Conservation (phyloP, 306 rosid species). For the Vigna mungo region DNA sequence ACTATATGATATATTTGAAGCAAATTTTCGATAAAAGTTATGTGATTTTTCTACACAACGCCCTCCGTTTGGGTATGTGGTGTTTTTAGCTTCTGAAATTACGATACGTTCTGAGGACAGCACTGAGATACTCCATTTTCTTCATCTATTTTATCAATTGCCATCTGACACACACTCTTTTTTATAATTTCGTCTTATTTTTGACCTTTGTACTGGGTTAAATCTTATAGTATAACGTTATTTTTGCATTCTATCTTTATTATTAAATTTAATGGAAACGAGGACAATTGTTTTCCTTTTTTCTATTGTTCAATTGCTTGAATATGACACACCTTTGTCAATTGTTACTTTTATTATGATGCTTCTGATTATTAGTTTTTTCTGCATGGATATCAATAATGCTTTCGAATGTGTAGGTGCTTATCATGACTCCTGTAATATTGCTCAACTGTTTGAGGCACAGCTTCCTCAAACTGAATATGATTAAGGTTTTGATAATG, state of each 20-base stretch:
- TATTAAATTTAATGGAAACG: background rate
- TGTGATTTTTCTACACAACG: too few relatives aligned
- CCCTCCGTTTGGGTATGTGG: too few relatives aligned
- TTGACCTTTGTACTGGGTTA: background rate
- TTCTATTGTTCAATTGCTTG: background rate
- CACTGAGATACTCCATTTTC: background rate
- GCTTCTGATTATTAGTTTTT: background rate
- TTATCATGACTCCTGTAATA: slow-evolving; percentile 88
- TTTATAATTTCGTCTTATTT: background rate
- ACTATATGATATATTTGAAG: too few relatives aligned
- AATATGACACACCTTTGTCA: background rate
- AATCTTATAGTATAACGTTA: background rate
- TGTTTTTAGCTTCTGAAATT: background rate
- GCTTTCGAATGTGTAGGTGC: slow-evolving; percentile 61
- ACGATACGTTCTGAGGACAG: background rate
- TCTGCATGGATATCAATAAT: slow-evolving; percentile 1
- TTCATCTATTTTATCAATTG: background rate
- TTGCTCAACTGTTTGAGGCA: slow-evolving; percentile 69
- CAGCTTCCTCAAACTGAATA: slow-evolving; percentile 68
- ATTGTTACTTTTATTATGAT: slow-evolving; percentile 1
- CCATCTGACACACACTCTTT: background rate
- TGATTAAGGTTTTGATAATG: slow-evolving; percentile 82
- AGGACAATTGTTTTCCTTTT: background rate
- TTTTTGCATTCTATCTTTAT: background rate
- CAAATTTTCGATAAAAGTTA: too few relatives aligned